phyloP scores from a whole-genome alignment of 208 protist species.

The Tritrichomonas foetus region DNA sequence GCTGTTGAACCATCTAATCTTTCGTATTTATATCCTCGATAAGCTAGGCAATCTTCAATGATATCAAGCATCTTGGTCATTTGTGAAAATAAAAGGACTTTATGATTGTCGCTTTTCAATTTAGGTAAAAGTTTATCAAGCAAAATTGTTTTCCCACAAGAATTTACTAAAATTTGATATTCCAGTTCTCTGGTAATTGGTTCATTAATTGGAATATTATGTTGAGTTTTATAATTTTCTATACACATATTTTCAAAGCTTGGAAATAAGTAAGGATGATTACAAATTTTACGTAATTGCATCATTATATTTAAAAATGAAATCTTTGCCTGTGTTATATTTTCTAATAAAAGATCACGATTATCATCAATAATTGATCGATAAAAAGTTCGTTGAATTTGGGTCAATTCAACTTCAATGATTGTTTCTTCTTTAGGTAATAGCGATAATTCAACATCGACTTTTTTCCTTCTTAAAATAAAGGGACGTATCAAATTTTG shows the following conservation, averaged over 20 bases:
- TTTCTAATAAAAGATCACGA: slow-evolving; percentile 46
- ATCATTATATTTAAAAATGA: slow-evolving; percentile 58
- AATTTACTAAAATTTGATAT: background rate
- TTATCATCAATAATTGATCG: slow-evolving; percentile 56
- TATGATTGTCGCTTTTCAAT: slow-evolving; percentile 67
- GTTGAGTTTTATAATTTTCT: background rate
- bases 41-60: slow-evolving; percentile 52
- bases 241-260: too few relatives aligned
- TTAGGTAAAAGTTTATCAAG: slow-evolving; percentile 57
- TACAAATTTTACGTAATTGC: slow-evolving; percentile 76
- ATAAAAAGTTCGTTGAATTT: slow-evolving; percentile 68
- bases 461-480: slow-evolving; percentile 80
- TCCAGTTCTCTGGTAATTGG: slow-evolving; percentile 41
- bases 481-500: slow-evolving; percentile 51
- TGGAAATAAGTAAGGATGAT: slow-evolving; percentile 69
- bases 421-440: slow-evolving; percentile 67
- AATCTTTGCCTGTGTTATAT: background rate
- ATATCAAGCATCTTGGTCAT: slow-evolving; percentile 68
- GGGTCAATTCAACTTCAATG: slow-evolving; percentile 59
- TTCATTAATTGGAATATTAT: background rate
- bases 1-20: slow-evolving; percentile 44
- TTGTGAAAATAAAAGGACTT: slow-evolving; percentile 96
- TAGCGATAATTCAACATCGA: slow-evolving; percentile 83
- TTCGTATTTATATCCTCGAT: slow-evolving; percentile 38
- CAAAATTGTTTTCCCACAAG: slow-evolving; percentile 42